Evolutionary conservation across 257 asterid genomes (phyloP), one percentile per base, ranked within the genome.

Genomic region (Przewalskia tangutica): DNA sequence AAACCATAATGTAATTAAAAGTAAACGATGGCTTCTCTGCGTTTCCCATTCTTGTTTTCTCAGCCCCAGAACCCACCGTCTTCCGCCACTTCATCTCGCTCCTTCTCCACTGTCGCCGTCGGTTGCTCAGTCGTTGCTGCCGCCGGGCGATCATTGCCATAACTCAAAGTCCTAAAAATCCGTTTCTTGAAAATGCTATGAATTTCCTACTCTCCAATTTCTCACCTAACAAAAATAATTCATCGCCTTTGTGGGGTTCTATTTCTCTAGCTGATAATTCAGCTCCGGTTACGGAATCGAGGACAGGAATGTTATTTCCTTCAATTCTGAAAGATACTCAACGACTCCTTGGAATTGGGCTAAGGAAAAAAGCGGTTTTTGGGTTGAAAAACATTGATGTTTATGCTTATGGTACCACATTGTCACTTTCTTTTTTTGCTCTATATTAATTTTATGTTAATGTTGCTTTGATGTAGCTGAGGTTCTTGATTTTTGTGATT

Each of bases 381-480:
- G 98, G 99, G 73, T 85, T 95, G 91, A 94, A 95, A 81, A 93
- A 95, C 87, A 89, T 95, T 40, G 97, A 94, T 77, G 97, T 94
- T 80, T 95, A 95, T 75, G 97, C 98, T 83, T 95, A 89, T 83
- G 99, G 99, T 94, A 90, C 84, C 23, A 6, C 79, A 70, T 89
- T 84, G 46, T 18, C 17, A 23, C 76, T 46, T 16, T 6, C 48
- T 42, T 0, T 6, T 42, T 67, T 2, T 66, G 20, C 17, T 27
- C 32, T 27, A 27, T 27, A 27, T 27, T 27, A 27, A 27, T 66
- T 27, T 7, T 17, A 4, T 8, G 40, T 27, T 71, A 10, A 18
- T 68, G 12, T 42, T 6, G 48, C 23, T 38, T 40, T 38, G 13
- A 2, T 54, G 50, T 77, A 17, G 82, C 51, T 58, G 18, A 40